phyloP scores from a whole-genome alignment of 495 filamentous ascomycete genomes.

The Neurospora sp. region DNA sequence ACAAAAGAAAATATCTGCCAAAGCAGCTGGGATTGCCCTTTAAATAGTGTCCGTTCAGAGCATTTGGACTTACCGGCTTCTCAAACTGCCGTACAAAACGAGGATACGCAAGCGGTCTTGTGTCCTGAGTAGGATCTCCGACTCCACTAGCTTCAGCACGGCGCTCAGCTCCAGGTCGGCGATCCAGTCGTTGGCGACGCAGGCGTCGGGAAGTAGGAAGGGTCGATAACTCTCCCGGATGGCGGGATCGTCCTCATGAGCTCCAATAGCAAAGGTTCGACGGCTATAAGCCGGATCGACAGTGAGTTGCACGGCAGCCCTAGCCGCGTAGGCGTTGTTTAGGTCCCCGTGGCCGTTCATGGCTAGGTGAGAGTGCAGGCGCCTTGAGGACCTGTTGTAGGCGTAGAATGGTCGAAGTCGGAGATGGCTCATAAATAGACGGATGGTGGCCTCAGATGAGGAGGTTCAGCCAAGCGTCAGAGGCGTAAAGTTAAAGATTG shows the following conservation, averaged over 20 bases:
- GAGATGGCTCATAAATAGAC: too few species aligned
- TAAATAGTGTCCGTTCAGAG: background rate
- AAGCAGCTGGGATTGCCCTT: background rate
- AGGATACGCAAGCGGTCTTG: conserved; percentile 47
- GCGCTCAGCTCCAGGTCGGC: conserved; percentile 46
- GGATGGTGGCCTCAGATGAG: too few species aligned
- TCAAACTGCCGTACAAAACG: conserved; percentile 54
- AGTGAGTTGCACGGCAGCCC: conserved; percentile 6
- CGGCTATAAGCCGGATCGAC: conserved; percentile 15
- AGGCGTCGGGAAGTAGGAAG: conserved; percentile 37
- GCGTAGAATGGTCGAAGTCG: too few species aligned
- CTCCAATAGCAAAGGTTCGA: conserved; percentile 33
- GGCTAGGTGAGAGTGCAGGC: too few species aligned
- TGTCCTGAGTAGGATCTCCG: conserved; percentile 30
- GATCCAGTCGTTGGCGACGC: conserved; percentile 42
- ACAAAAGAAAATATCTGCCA: background rate
- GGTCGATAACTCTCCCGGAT: conserved; percentile 48
- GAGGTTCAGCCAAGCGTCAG: too few species aligned
- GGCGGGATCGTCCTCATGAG: conserved; percentile 35
- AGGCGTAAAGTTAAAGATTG: too few species aligned
- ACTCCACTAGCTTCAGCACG: conserved; percentile 39
- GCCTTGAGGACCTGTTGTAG: too few species aligned
- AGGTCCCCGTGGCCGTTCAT: conserved; percentile 21
- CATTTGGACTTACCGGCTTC: conserved; percentile 27
- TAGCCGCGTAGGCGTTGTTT: conserved; percentile 28